A percentile compares a stretch with the other conserved stretches of the same genome.
Conservation (phyloP, 176 grass and related monocot species). For the Oryza brachyantha region DNA sequence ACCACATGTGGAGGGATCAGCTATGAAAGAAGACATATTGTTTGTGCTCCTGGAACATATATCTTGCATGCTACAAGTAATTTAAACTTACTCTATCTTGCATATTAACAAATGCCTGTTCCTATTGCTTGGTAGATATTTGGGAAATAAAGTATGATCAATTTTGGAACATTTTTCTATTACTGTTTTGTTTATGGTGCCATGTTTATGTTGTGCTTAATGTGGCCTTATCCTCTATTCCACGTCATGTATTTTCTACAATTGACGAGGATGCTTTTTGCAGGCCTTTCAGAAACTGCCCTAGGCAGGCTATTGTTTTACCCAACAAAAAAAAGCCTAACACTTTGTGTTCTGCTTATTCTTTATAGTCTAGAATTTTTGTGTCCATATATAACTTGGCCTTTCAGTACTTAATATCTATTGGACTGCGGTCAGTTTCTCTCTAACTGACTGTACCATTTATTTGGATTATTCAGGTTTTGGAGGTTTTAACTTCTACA, state of each 20-base stretch:
- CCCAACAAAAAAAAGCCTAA: neutral
- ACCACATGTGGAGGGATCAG: neutral
- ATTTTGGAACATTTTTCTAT: neutral
- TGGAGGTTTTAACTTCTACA: conserved; percentile 59
- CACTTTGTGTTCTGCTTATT: neutral
- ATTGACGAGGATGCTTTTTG: neutral
- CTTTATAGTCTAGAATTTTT: neutral
- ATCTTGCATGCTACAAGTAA: neutral
- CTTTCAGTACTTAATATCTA: conserved; percentile 10
- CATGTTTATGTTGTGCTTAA: neutral
- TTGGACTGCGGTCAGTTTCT: neutral
- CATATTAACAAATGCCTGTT: neutral
- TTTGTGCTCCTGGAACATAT: neutral
- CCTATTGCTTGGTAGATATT: neutral
- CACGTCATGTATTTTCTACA: neutral
- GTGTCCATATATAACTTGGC: neutral
- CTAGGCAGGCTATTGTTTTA: neutral
- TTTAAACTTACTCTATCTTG: neutral
- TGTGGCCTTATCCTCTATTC: neutral
- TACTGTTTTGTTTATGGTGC: neutral
- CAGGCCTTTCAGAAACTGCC: neutral
- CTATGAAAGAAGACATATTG: neutral
- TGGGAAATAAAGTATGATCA: neutral
- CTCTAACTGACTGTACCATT: conserved; percentile 5
- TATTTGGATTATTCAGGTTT: conserved; percentile 42